These are phyloP conservation scores for Acorus calamus DNA, from an alignment of 106 monocot genomes.

Conservation along the genomic window DNA sequence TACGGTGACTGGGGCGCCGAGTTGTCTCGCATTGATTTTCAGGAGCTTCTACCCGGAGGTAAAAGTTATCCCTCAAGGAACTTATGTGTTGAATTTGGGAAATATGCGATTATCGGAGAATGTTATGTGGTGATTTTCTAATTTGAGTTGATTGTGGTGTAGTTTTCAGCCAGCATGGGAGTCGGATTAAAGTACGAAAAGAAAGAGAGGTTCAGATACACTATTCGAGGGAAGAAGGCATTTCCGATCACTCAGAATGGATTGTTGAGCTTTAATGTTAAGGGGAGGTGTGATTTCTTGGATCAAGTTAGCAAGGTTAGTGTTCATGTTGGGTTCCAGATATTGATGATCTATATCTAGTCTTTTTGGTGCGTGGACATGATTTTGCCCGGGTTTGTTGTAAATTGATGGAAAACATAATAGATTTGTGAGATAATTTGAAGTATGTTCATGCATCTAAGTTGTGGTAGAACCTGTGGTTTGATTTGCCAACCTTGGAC, in stretches of 20 bases:
- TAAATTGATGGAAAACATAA: too few relatives aligned
- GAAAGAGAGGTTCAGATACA: conserved; percentile 35
- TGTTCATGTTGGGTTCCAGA: neutral
- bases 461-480: too few relatives aligned
- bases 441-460: too few relatives aligned
- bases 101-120: too few relatives aligned
- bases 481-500: too few relatives aligned
- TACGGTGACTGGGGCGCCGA: conserved; percentile 38
- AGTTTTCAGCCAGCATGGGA: conserved; percentile 51
- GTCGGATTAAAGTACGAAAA: conserved; percentile 40
- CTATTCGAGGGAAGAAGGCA: conserved; percentile 60
- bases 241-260: conserved; percentile 43
- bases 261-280: conserved; percentile 44
- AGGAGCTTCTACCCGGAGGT: conserved; percentile 66
- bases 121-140: neutral
- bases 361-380: too few relatives aligned
- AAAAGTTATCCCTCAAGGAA: neutral
- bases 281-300: conserved; percentile 59
- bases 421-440: too few relatives aligned
- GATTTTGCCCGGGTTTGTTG: too few relatives aligned
- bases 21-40: conserved; percentile 46
- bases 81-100: too few relatives aligned
- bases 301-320: conserved; percentile 58
- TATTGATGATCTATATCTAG: neutral
- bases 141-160: conserved; percentile 6